phyloP scores from a whole-genome alignment of 495 filamentous ascomycete genomes.

The Cercophora newfieldiana region DNA sequence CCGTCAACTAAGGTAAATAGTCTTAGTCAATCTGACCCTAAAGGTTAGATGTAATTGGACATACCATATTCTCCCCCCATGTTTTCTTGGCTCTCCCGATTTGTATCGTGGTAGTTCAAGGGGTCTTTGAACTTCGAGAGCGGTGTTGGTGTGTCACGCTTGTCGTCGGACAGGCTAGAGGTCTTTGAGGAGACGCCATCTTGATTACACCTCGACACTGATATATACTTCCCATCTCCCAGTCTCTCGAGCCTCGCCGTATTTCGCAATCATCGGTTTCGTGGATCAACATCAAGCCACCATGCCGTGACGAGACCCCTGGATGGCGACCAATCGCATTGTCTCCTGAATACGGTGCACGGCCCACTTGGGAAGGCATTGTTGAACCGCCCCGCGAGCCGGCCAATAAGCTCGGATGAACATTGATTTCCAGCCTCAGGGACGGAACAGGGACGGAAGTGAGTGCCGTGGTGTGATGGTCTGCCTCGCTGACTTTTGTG shows the following conservation, averaged over 20 bases:
- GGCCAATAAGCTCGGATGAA: background rate
- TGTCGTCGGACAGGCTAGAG: background rate
- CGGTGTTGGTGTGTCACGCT: background rate
- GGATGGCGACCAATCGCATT: conserved; percentile 27
- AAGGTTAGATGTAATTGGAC: background rate
- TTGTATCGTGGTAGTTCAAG: background rate
- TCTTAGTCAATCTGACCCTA: background rate
- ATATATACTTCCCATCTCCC: conserved; percentile 4
- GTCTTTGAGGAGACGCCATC: background rate
- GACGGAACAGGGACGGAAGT: background rate
- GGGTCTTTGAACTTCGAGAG: background rate
- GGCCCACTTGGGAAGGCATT: background rate
- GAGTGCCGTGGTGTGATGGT: background rate
- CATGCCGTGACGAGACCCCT: background rate
- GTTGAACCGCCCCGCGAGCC: background rate
- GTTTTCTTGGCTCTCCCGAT: background rate
- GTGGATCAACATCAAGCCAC: background rate
- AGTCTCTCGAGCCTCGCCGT: background rate
- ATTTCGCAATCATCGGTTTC: conserved; percentile 18
- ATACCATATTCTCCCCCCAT: conserved; percentile 40
- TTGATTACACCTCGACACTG: background rate
- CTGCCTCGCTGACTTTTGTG: background rate
- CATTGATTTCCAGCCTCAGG: background rate
- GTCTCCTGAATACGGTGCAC: conserved; percentile 25
- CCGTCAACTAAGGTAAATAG: conserved; percentile 47